Evolutionary conservation across 2,329 filamentous ascomycete genomes (phyloP).

Genomic region (Sporothrix phasma): DNA sequence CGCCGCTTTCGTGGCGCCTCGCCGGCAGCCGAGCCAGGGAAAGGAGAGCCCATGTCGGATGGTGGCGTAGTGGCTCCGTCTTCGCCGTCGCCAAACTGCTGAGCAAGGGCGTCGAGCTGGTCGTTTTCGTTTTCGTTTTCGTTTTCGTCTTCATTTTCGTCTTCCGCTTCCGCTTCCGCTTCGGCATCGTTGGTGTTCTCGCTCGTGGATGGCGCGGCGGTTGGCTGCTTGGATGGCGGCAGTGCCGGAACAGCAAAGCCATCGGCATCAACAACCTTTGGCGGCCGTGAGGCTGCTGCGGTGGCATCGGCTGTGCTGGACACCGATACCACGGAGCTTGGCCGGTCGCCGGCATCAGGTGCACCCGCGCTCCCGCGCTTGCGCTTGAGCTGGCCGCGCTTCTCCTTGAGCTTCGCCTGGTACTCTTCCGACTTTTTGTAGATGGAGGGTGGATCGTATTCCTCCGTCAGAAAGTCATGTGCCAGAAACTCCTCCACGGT

Average conservation of each 20-base stretch:
- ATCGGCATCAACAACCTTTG: conserved; percentile 43
- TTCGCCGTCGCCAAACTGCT: conserved; percentile 35
- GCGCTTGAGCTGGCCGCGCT: conserved; percentile 35
- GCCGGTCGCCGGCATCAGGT: conserved; percentile 8
- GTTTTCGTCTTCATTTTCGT: no score
- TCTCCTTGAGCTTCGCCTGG: conserved; percentile 42
- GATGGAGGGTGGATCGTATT: conserved; percentile 74
- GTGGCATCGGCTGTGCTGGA: background rate
- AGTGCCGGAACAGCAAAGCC: conserved; percentile 55
- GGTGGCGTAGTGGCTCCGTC: conserved; percentile 15
- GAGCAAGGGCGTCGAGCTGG: conserved; percentile 32
- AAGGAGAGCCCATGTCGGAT: conserved; percentile 7
- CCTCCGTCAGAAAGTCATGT: conserved; percentile 38
- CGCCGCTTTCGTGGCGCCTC: conserved; percentile 9
- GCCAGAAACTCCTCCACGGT: conserved; percentile 78
- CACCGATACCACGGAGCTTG: background rate
- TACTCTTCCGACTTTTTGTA: conserved; percentile 56
- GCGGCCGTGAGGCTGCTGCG: background rate
- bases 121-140: conserved; percentile 20
- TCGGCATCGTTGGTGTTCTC: no score
- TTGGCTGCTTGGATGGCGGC: conserved; percentile 25
- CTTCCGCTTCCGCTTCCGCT: no score
- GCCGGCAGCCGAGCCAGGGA: background rate
- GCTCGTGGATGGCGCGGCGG: background rate
- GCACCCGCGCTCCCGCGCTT: conserved; percentile 29